Evolutionary conservation across 2,329 filamentous ascomycete species (phyloP).

Genomic region (Aspergillus nomiae): DNA sequence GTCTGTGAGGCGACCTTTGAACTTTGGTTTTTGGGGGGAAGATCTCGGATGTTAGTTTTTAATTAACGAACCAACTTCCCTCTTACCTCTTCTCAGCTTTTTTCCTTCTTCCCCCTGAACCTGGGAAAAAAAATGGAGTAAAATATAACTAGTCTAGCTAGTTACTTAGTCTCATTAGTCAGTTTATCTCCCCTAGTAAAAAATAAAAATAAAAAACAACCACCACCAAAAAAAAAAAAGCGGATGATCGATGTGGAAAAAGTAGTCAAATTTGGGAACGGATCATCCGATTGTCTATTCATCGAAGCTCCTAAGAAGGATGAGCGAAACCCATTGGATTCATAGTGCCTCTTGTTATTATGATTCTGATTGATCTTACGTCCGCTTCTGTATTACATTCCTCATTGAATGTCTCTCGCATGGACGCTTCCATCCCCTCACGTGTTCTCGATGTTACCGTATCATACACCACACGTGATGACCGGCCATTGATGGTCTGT

Average conservation of each 20-base stretch:
- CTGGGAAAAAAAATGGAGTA: not conserved
- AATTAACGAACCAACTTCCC: not conserved
- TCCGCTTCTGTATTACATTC: not conserved
- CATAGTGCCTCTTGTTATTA: not conserved
- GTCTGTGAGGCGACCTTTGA: constrained; percentile 6
- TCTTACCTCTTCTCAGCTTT: not conserved
- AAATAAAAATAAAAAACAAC: not conserved
- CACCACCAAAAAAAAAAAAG: not conserved
- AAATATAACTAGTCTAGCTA: not conserved
- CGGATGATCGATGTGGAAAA: not conserved
- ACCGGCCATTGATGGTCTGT: not conserved
- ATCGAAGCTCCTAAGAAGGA: not conserved
- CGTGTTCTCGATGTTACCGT: not conserved
- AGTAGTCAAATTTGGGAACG: not conserved
- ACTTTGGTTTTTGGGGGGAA: not conserved
- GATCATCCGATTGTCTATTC: not conserved
- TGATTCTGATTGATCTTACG: not conserved
- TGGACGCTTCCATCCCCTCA: not conserved
- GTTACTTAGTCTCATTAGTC: not conserved
- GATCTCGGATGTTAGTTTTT: constrained; percentile 1
- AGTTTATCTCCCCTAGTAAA: not conserved
- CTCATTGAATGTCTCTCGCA: not conserved
- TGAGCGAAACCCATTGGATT: not conserved
- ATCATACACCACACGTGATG: not conserved
- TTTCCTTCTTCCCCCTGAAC: not conserved